These are phyloP conservation scores for Omphalea diandra DNA, from an alignment of 441 rosid species.

Conservation along the genomic window DNA sequence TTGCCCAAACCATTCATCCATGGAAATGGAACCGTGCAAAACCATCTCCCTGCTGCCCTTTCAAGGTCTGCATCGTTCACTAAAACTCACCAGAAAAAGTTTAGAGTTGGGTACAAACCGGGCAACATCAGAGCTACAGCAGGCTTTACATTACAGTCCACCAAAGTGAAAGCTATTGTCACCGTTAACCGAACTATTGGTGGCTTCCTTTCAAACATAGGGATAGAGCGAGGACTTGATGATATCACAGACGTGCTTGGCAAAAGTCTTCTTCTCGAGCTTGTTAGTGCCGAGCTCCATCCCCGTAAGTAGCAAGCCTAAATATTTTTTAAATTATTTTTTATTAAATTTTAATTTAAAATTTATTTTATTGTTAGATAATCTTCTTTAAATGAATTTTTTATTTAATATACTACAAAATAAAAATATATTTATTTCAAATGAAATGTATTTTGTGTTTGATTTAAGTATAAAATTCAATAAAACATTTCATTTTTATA, in stretches of 20 bases:
- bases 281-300: slow-evolving; percentile 56
- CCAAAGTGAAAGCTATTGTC: slow-evolving; percentile 40
- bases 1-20: slow-evolving; percentile 21
- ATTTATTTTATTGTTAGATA: background rate
- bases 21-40: slow-evolving; percentile 12
- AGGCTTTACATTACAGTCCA: background rate
- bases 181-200: slow-evolving; percentile 35
- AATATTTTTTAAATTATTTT: no score
- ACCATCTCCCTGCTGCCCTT: slow-evolving; percentile 15
- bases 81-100: slow-evolving; percentile 1
- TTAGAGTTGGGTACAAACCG: slow-evolving; percentile 18
- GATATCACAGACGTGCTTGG: slow-evolving; percentile 46
- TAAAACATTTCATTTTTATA: no score
- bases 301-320: slow-evolving; percentile 42
- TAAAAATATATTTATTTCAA: no score
- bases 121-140: slow-evolving; percentile 28
- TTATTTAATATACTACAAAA: no score
- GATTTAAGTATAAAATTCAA: no score
- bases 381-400: background rate
- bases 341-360: no score
- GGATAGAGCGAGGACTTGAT: slow-evolving; percentile 29
- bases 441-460: no score
- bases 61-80: background rate
- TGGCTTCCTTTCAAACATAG: slow-evolving; percentile 28
- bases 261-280: slow-evolving; percentile 56